phyloP scores from a whole-genome alignment of 2,329 filamentous ascomycete species.

The Fusarium sp. region DNA sequence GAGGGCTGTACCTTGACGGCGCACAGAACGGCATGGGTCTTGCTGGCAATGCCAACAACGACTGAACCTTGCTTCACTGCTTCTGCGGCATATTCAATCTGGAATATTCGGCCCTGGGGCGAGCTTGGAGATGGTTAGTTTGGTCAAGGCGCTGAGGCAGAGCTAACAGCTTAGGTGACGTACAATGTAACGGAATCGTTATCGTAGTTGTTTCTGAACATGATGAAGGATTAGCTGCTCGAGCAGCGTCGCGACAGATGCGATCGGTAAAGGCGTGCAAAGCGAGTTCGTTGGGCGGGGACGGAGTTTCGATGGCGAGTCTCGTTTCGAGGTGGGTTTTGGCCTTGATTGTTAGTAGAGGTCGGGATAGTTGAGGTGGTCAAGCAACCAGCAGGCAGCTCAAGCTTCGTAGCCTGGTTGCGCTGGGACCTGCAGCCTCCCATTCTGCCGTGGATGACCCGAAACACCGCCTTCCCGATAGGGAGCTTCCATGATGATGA shows the following conservation, averaged over 20 bases:
- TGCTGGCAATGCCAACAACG: slow-evolving; percentile 95
- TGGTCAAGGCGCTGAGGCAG: slow-evolving; percentile 27
- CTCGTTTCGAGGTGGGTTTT: slow-evolving; percentile 35
- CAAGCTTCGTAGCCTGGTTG: slow-evolving; percentile 50
- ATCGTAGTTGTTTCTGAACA: slow-evolving; percentile 99
- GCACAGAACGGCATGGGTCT: slow-evolving; percentile 95
- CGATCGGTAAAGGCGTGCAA: slow-evolving; percentile 13
- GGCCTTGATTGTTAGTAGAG: slow-evolving; percentile 30
- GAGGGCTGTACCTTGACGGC: slow-evolving; percentile 82
- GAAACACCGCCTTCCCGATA: slow-evolving; percentile 41
- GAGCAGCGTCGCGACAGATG: slow-evolving; percentile 33
- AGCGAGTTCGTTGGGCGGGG: slow-evolving; percentile 16
- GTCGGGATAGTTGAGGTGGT: slow-evolving; percentile 36
- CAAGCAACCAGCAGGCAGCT: slow-evolving; percentile 45
- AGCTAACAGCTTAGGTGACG: slow-evolving; percentile 51
- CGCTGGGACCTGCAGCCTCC: slow-evolving; percentile 21
- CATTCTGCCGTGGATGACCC: slow-evolving; percentile 37
- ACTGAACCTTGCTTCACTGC: slow-evolving; percentile 99
- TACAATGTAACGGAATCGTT: slow-evolving; percentile 99
- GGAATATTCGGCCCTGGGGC: slow-evolving; percentile 98
- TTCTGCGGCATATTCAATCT: slow-evolving; percentile 98
- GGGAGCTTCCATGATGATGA: slow-evolving; percentile 29
- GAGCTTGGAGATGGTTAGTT: slow-evolving; percentile 69
- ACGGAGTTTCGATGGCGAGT: slow-evolving; percentile 26
- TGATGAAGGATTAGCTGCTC: slow-evolving; percentile 52